phyloP scores from a whole-genome alignment of 208 protist species.

The Crithidia brevicula region DNA sequence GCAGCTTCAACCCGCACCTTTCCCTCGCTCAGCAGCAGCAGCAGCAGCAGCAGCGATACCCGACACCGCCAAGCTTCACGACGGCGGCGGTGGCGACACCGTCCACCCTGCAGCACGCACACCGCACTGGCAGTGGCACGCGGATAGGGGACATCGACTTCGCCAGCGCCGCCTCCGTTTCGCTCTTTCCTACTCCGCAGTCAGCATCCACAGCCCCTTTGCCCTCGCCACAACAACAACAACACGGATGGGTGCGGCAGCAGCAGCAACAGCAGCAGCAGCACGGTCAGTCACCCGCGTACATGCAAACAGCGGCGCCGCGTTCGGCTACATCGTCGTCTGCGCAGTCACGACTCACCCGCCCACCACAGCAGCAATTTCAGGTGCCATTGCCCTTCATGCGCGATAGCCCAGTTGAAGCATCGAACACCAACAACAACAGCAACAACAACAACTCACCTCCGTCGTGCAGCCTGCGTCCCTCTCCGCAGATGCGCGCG shows the following conservation, averaged over 20 bases:
- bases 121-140: no score
- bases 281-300: not conserved
- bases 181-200: no score
- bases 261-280: slow-evolving; percentile 6
- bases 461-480: slow-evolving; percentile 28
- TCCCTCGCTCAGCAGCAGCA: not conserved
- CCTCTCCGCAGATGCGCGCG: slow-evolving; percentile 24
- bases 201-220: no score
- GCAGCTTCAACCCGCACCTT: no score
- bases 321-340: not conserved
- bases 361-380: slow-evolving; percentile 6
- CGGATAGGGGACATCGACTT: no score
- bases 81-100: not conserved
- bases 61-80: not conserved
- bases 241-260: slow-evolving; percentile 1
- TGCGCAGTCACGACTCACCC: not conserved
- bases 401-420: slow-evolving; percentile 18
- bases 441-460: slow-evolving; percentile 7
- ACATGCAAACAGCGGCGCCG: slow-evolving; percentile 8
- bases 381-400: not conserved
- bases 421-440: not conserved
- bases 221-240: no score
- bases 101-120: no score
- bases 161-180: no score
- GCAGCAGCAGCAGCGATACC: slow-evolving; percentile 10